phyloP scores from a whole-genome alignment of 2,329 filamentous ascomycete genomes.

The Fusarium haematococcum region DNA sequence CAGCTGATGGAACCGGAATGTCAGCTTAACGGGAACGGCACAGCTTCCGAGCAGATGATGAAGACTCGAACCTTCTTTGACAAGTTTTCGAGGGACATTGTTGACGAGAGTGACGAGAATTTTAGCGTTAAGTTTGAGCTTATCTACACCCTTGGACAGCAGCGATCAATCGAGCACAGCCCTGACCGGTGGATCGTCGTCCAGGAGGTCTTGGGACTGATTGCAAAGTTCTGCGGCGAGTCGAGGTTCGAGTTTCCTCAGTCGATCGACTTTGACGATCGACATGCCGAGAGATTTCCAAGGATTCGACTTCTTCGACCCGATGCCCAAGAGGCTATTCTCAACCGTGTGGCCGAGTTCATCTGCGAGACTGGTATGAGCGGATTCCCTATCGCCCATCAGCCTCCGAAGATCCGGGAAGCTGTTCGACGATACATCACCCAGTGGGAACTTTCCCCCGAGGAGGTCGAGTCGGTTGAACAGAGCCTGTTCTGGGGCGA shows the following conservation, averaged over 20 bases:
- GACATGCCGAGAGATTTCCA: conserved; percentile 56
- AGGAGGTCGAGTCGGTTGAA: conserved; percentile 53
- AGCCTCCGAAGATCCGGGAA: conserved; percentile 44
- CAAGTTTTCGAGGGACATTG: conserved; percentile 61
- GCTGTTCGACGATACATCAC: conserved; percentile 60
- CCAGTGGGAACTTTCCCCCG: conserved; percentile 37
- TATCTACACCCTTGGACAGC: conserved; percentile 70
- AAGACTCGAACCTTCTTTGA: conserved; percentile 60
- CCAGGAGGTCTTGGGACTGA: conserved; percentile 62
- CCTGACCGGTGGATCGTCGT: conserved; percentile 68
- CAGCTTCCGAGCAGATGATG: conserved; percentile 51
- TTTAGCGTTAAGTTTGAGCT: conserved; percentile 71
- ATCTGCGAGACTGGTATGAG: conserved; percentile 58
- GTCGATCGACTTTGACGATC: conserved; percentile 57
- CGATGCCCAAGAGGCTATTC: conserved; percentile 45
- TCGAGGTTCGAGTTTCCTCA: conserved; percentile 48
- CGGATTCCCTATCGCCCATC: conserved; percentile 56
- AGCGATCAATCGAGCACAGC: conserved; percentile 62
- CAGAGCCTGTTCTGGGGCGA: conserved; percentile 51
- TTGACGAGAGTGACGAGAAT: conserved; percentile 76
- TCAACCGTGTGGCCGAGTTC: conserved; percentile 49
- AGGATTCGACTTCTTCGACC: conserved; percentile 59
- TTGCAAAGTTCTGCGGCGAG: conserved; percentile 48
- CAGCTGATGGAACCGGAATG: conserved; percentile 70
- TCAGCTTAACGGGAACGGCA: conserved; percentile 44